phyloP scores from a whole-genome alignment of 148 eudicot genomes.

The Pharnaceum exiguum region DNA sequence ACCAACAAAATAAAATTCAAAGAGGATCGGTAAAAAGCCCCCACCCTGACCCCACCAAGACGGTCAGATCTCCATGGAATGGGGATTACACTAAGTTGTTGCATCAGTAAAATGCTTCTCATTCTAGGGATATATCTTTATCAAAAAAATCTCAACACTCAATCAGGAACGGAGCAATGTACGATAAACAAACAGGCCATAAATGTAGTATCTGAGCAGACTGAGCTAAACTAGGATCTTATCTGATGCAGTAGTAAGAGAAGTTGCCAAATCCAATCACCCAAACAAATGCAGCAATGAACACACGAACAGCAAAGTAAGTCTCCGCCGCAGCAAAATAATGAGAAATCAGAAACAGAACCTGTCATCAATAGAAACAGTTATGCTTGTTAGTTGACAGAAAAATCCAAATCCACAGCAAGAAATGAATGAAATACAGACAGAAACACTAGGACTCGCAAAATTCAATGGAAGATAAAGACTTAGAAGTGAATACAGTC shows the following conservation, averaged over 20 bases:
- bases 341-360: conserved; percentile 86
- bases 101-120: too few species aligned
- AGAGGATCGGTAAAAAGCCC: background rate
- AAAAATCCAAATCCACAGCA: background rate
- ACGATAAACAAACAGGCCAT: background rate
- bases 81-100: too few species aligned
- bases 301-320: conserved; percentile 91
- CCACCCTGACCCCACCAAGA: background rate
- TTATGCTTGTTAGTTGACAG: conserved; percentile 12
- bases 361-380: conserved; percentile 39
- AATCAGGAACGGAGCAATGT: too few species aligned
- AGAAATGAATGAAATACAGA: background rate
- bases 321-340: conserved; percentile 94
- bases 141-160: too few species aligned
- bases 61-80: too few species aligned
- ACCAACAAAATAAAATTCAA: background rate
- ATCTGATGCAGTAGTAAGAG: conserved; percentile 88
- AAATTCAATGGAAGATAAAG: conserved; percentile 1
- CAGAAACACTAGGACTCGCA: background rate
- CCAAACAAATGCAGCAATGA: conserved; percentile 98
- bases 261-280: conserved; percentile 99
- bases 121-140: too few species aligned
- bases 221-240: conserved; percentile 85
- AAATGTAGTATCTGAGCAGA: conserved; percentile 87
- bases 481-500: background rate